Evolutionary conservation across 2,329 filamentous ascomycete genomes (phyloP), one percentile per base, ranked within the genome.

Genomic region (Periglandula ipomoeae): DNA sequence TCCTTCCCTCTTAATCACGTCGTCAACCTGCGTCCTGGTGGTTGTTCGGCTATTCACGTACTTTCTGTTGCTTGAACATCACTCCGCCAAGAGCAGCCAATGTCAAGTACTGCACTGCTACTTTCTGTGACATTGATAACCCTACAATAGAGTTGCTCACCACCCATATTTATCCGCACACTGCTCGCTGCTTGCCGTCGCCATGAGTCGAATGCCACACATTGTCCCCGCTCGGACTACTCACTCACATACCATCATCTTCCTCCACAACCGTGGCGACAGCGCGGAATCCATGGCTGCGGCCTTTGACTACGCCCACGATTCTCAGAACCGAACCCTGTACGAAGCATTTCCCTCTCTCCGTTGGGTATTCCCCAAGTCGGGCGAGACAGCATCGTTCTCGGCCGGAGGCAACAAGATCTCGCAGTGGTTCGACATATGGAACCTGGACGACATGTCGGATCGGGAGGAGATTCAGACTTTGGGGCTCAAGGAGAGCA

Each of bases 381-480:
- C 72, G 2, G 66, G 66, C 10, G 20, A 57, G 32, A 57, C 59
- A 46, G 37, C 59, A 44, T 55, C 59, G 41, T 61, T 64, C 47
- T 50, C 46, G 4, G 51, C 47, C 13, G 53, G 52, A 7, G 2
- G 26, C 15, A 23, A 63, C 23, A 51, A 57, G 7, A 49, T 55
- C 48, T 63, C 67, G 8, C 71, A 75, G 54, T 78, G 74, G 75
- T 78, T 77, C 56, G 73, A 78, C 55, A 65, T 75, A 32, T 72
- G 65, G 62, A 70, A 71, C 44, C 60, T 68, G 1, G 55, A 61
- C 17, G 59, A 71, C 49, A 68, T 71, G 15, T 44, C 61, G 1
- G 60, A 70, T n/a, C 55, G 60, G 15, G 70, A 76, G 50, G 67
- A 72, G 3, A 50, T 72, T 4, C 72, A 75, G 55, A 57, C 57